phyloP scores from a whole-genome alignment of 257 asterid genomes.

The Primulina huaijiensis region DNA sequence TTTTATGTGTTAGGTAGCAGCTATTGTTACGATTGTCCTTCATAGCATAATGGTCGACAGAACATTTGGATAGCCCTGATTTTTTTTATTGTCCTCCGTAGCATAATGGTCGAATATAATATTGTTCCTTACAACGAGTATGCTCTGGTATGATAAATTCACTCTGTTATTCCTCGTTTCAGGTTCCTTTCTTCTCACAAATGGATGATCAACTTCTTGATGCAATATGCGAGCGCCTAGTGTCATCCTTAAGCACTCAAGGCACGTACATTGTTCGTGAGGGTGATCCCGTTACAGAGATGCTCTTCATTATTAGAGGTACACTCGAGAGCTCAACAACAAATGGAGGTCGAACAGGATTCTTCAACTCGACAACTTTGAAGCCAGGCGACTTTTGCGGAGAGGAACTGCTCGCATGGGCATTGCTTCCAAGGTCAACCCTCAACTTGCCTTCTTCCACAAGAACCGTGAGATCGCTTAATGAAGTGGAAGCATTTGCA shows the following conservation, averaged over 20 bases:
- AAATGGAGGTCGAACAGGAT: slow-evolving; percentile 78
- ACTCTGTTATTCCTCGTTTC: slow-evolving; percentile 21
- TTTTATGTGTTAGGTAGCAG: not conserved
- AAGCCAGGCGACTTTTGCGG: slow-evolving; percentile 76
- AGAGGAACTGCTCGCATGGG: slow-evolving; percentile 86
- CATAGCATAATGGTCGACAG: not conserved
- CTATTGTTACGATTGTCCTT: not conserved
- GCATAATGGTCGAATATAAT: too few relatives aligned
- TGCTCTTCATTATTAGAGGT: slow-evolving; percentile 79
- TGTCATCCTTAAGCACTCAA: slow-evolving; percentile 65
- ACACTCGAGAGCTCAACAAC: slow-evolving; percentile 80
- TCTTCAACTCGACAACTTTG: slow-evolving; percentile 65
- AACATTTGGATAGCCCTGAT: not conserved
- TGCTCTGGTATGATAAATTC: not conserved
- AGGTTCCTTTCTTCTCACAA: slow-evolving; percentile 86
- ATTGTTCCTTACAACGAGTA: too few relatives aligned
- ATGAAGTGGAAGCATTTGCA: slow-evolving; percentile 81
- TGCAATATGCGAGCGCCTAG: slow-evolving; percentile 84
- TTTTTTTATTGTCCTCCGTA: not conserved
- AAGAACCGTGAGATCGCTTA: slow-evolving; percentile 66
- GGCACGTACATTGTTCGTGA: slow-evolving; percentile 85
- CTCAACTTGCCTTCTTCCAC: slow-evolving; percentile 72
- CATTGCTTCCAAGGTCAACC: slow-evolving; percentile 59
- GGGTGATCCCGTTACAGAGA: slow-evolving; percentile 80
- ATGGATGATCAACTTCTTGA: slow-evolving; percentile 83